These are phyloP conservation scores for Colletotrichum abscissum DNA, from an alignment of 2,329 filamentous ascomycete species.

Conservation along the genomic window DNA sequence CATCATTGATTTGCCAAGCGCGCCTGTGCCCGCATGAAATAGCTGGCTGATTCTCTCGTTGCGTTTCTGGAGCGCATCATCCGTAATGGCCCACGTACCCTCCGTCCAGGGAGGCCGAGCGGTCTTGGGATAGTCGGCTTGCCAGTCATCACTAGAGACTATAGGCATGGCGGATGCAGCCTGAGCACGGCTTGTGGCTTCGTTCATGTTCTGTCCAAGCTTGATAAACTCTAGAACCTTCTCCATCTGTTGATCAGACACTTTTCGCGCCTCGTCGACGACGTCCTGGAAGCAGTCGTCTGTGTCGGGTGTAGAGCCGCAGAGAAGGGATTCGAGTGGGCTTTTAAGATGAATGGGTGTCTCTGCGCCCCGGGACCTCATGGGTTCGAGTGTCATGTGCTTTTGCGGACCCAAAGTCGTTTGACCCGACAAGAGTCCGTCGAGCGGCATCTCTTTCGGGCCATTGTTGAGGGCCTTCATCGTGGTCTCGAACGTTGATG, in stretches of 20 bases:
- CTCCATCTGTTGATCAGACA: background rate
- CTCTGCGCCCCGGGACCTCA: background rate
- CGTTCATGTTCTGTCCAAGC: background rate
- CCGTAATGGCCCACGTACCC: constrained; percentile 37
- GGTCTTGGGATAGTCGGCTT: constrained; percentile 32
- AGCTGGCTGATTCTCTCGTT: constrained; percentile 44
- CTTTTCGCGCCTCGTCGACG: constrained; percentile 12
- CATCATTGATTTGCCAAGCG: constrained; percentile 47
- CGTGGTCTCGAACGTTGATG: constrained; percentile 54
- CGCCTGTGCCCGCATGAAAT: constrained; percentile 54
- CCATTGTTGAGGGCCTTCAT: constrained; percentile 47
- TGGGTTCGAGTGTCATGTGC: background rate
- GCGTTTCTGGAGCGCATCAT: constrained; percentile 40
- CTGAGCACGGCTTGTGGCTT: background rate
- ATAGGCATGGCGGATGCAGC: background rate
- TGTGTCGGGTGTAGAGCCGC: background rate
- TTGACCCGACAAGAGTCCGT: constrained; percentile 38
- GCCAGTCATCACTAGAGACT: constrained; percentile 40
- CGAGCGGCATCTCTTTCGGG: constrained; percentile 38
- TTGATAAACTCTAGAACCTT: background rate
- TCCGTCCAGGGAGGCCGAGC: constrained; percentile 30
- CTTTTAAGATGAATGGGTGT: constrained; percentile 17
- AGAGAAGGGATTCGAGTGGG: background rate
- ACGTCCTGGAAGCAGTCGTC: background rate
- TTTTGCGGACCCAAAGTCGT: constrained; percentile 40